Base-by-base conservation (phyloP, 2,329 filamentous ascomycete genomes). In the Penicillium hordei region DNA sequence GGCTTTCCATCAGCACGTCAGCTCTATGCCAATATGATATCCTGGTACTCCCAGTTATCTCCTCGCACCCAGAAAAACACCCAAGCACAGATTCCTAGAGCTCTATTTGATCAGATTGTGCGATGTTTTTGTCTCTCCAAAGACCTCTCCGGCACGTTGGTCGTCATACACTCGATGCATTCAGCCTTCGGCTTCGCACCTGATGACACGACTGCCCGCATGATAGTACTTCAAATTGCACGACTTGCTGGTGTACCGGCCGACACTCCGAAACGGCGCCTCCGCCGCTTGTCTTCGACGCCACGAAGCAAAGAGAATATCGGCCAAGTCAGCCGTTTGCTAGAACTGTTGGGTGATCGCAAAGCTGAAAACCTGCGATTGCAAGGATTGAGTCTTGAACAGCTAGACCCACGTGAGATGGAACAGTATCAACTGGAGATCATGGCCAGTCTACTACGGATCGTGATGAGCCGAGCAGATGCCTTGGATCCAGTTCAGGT, bases 61-160 rank as follows among this genome's bases (percentile, higher is more conserved):
- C 58, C 63, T 1, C 70, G 71, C 50, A 57, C 55, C 23, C 65
- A 70, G 51, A 66, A 72, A 43, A 61, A 52, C 4, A 67, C 69
- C 13, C 65, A 70, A 19, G 67, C 71, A 27, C 73, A 76, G 39
- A 76, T 83, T 57, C 78, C 79, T 23, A 75, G 73, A 55, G 78
- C 80, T 5, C 64, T 84, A 3, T 83, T 84, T 59, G 76, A 83
- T 60, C 75, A 79, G 56, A 81, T 84, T 46, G 75, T 83, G 29
- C 74, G 79, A 33, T 79, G 77, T 62, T 82, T 84, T 67, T 81
- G 79, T 58, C 69, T 82, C 8, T 75, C 74, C 1, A 74, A 79
- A 48, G 82, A 84, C 61, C 70, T 80, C 15, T 61, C 75, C 3
- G 82, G 80, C 33, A 80, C 77, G 4, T 71, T 83, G 23, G 77